Conservation (phyloP, 2,329 filamentous ascomycete species). For the Sclerotiophoma versabilis region DNA sequence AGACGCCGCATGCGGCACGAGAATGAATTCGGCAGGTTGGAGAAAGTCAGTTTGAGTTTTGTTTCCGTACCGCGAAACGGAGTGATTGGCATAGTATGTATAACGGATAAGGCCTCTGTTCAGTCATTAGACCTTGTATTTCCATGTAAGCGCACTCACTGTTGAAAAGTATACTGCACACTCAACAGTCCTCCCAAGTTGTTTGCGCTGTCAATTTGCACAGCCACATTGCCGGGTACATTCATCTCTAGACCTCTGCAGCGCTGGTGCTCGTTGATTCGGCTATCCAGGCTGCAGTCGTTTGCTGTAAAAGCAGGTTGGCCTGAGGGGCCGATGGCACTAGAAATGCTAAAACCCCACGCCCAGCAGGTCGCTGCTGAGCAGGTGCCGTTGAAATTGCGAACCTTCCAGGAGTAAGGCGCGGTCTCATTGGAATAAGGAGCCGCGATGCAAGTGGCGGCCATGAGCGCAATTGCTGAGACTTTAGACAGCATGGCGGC, state of each 20-base stretch:
- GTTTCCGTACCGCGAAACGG: conserved; percentile 4
- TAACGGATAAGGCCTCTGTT: conserved; percentile 20
- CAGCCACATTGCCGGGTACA: conserved; percentile 18
- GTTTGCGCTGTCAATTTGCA: conserved; percentile 22
- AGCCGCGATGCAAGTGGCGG: conserved; percentile 12
- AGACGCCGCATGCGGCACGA: neutral
- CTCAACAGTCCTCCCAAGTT: conserved; percentile 18
- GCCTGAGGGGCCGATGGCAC: conserved; percentile 14
- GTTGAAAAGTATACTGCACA: conserved; percentile 22
- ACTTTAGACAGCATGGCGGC: conserved; percentile 23
- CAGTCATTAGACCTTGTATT: neutral
- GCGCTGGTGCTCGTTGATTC: conserved; percentile 23
- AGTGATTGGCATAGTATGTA: conserved; percentile 21
- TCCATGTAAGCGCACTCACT: conserved; percentile 16
- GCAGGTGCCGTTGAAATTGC: conserved; percentile 27
- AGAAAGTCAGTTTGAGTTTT: neutral
- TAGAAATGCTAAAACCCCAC: conserved; percentile 29
- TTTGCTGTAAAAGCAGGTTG: conserved; percentile 26
- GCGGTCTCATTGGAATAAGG: neutral
- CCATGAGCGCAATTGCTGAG: conserved; percentile 16
- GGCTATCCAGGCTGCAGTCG: conserved; percentile 21
- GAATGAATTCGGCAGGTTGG: neutral
- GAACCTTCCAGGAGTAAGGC: conserved; percentile 27
- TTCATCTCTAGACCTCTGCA: conserved; percentile 17
- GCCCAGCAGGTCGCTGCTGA: conserved; percentile 28